Percentiles rank a stretch among this genome's conserved stretches.
Evolutionary conservation across 495 filamentous ascomycete species (phyloP).

Genomic region (Parathielavia hyrcaniae): DNA sequence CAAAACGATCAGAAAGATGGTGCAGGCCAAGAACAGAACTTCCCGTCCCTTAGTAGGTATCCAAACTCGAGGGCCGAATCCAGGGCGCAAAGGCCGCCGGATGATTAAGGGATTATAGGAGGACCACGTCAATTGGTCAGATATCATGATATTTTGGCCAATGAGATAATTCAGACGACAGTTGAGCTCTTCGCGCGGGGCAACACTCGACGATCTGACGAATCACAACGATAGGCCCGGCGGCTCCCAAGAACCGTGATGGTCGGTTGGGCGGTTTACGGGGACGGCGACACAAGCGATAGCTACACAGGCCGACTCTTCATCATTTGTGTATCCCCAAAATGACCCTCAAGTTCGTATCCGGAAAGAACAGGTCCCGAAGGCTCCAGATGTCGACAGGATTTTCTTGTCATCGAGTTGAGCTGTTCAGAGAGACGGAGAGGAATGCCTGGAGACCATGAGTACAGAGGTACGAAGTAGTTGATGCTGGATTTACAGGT

Average conservation of each 20-base stretch:
- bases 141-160: constrained; percentile 24
- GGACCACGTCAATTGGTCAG: constrained; percentile 16
- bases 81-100: background rate
- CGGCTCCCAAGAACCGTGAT: constrained; percentile 16
- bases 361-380: background rate
- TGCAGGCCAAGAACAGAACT: background rate
- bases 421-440: too few species aligned
- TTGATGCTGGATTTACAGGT: too few species aligned
- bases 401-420: too few species aligned
- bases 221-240: constrained; percentile 18
- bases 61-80: background rate
- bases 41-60: background rate
- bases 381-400: too few species aligned
- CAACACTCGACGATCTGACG: constrained; percentile 9
- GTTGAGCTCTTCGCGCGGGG: constrained; percentile 7
- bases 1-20: constrained; percentile 3
- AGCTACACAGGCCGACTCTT: background rate
- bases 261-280: constrained; percentile 2
- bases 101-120: too few species aligned
- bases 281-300: background rate
- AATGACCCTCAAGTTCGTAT: background rate
- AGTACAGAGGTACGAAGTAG: too few species aligned
- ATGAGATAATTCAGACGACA: constrained; percentile 25
- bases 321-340: background rate
- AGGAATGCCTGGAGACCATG: too few species aligned